Percentiles rank a stretch among this genome's conserved stretches.
These are phyloP conservation scores for Roridomyces roridus DNA, from an alignment of 768 basidiomycete genomes.

Conservation along the genomic window DNA sequence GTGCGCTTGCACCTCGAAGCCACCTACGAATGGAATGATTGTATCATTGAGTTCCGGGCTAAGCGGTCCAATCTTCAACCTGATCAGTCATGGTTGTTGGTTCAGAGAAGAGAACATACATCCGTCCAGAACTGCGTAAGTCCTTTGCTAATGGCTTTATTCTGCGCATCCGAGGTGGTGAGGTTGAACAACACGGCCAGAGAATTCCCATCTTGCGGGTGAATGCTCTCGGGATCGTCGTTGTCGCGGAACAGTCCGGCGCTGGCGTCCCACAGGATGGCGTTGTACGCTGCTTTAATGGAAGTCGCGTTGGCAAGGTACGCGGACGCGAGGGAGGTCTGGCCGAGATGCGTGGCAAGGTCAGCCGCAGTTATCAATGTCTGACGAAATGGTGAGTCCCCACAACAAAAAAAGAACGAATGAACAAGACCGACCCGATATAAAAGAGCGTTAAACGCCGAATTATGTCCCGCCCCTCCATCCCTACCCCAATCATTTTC, in stretches of 20 bases:
- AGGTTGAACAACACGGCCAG: conserved; percentile 54
- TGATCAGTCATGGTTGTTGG: no score
- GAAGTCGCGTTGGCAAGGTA: conserved; percentile 42
- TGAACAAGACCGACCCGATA: conserved; percentile 41
- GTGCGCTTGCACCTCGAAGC: conserved; percentile 59
- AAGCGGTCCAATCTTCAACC: conserved; percentile 48
- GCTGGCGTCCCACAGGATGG: conserved; percentile 47
- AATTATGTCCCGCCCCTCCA: conserved; percentile 52
- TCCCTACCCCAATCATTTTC: conserved; percentile 56
- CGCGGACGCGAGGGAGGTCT: conserved; percentile 27
- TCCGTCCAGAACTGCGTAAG: conserved; percentile 52
- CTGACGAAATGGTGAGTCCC: conserved; percentile 22
- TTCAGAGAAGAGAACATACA: no score
- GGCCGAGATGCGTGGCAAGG: conserved; percentile 37
- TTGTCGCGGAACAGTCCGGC: conserved; percentile 57
- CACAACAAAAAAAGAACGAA: neutral
- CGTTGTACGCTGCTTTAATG: conserved; percentile 48
- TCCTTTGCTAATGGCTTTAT: conserved; percentile 47
- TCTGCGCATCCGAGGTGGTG: conserved; percentile 44
- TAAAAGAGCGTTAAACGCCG: conserved; percentile 52
- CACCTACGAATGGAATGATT: conserved; percentile 58
- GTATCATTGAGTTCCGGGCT: conserved; percentile 58
- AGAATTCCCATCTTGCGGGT: conserved; percentile 58
- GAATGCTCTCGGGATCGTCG: conserved; percentile 42
- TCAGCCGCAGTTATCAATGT: conserved; percentile 41